Evolutionary conservation across 2,329 filamentous ascomycete species (phyloP).

Genomic region (Neonectria hederae): DNA sequence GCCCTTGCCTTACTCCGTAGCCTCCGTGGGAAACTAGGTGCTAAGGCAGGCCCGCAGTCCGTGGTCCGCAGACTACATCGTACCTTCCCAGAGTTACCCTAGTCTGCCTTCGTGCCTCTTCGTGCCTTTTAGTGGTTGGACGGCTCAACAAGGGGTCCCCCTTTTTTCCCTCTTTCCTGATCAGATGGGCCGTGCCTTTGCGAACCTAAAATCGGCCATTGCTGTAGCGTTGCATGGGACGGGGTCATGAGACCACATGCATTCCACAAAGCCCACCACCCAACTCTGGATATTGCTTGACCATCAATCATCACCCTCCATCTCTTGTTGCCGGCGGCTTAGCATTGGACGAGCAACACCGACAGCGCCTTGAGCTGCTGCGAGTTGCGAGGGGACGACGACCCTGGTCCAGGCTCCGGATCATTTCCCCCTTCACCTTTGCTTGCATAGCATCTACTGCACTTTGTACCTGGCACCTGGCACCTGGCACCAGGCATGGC

Average conservation of each 20-base stretch:
- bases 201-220: constrained; percentile 44
- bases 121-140: constrained; percentile 32
- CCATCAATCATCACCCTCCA: background rate
- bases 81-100: constrained; percentile 1
- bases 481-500: background rate
- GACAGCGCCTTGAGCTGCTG: background rate
- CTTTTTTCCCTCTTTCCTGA: constrained; percentile 31
- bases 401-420: constrained; percentile 19
- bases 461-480: background rate
- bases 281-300: constrained; percentile 32
- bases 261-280: constrained; percentile 34
- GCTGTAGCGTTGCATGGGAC: constrained; percentile 42
- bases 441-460: background rate
- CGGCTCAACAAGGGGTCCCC: constrained; percentile 27
- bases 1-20: background rate
- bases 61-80: background rate
- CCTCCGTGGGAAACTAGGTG: background rate
- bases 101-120: constrained; percentile 3
- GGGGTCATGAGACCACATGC: constrained; percentile 44
- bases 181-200: constrained; percentile 41
- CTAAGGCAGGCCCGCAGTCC: background rate
- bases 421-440: constrained; percentile 16
- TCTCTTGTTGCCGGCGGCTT: constrained; percentile 8
- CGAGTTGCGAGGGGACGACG: background rate
- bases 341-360: background rate